Base-by-base conservation (phyloP, 768 basidiomycete genomes). In the Leccinum obscurum region DNA sequence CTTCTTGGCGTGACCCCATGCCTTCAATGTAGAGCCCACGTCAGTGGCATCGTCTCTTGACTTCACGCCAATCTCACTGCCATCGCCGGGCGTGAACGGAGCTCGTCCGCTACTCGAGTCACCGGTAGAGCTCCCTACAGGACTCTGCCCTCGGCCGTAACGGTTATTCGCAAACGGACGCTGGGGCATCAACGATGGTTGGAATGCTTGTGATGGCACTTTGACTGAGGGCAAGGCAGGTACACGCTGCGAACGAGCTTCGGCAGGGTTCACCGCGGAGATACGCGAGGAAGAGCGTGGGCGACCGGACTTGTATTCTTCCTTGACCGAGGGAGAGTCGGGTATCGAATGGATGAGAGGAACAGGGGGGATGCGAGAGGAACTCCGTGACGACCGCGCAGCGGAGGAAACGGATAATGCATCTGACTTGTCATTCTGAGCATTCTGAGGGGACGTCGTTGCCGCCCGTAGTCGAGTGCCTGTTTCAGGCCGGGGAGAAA, bases 81-180 rank as follows among this genome's bases (percentile, higher is more conserved):
- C 92, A 67, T 92, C 91, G 44, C 81, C 77, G 4, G 92, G 92
- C 15, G 92, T 93, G 52, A 88, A 77, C 11, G 92, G 92, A 17
- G 83, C 81, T 37, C 86, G 78, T 15, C 89, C 89, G 66, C 86
- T 89, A 62, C 90, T 93, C 60, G 91, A 92, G 69, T 89, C 91
- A 7, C 92, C 92, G 14, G 88, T 91, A 32, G 92, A 93, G 69
- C 91, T 93, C 13, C 73, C 73, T 0, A 88, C 88, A 13, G 91
- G 91, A 67, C 90, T 92, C 60, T 88, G 82, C 13, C 87, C 77
- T 30, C 76, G 73, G 26, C 71, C 6, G 11, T 67, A 59, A 32
- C 77, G 69, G 53, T 67, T 75, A 37, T 74, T 65, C 6, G 77
- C 85, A 69, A 91, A 92, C 6, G 90, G 89, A 61, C 82, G 83